A percentile compares a stretch with the other conserved stretches of the same genome.
Evolutionary conservation across 73 alveolate genomes (phyloP).

Genomic region (Stentor coeruleus): DNA sequence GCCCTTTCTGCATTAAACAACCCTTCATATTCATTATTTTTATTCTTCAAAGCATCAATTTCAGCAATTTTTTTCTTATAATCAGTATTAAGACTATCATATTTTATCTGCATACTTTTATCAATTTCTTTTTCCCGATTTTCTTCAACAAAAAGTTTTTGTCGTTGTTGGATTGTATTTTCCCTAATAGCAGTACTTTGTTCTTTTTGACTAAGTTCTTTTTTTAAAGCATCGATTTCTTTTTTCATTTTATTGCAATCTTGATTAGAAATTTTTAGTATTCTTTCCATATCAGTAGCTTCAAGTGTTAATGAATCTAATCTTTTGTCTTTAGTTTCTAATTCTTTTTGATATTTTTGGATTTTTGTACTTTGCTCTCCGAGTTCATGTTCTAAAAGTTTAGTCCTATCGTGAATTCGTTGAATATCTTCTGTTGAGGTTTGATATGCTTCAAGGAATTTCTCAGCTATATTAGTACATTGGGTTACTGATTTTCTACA

Average conservation of each 20-base stretch:
- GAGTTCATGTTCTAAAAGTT: background rate
- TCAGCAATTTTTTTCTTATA: background rate
- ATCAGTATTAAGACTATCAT: background rate
- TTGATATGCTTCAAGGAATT: background rate
- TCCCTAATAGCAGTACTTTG: background rate
- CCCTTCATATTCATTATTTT: background rate
- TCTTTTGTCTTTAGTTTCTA: background rate
- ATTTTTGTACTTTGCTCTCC: background rate
- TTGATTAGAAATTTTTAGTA: no score
- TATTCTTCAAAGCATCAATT: background rate
- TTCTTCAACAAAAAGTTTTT: background rate
- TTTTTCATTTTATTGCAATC: background rate
- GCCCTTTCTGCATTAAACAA: background rate
- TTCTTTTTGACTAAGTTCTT: background rate
- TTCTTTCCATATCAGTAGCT: slow-evolving; percentile 1
- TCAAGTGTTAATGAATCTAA: background rate
- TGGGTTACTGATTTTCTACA: background rate
- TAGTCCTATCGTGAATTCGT: background rate
- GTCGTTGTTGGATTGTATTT: background rate
- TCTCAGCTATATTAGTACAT: background rate
- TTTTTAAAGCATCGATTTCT: background rate
- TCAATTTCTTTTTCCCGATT: background rate
- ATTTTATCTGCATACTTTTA: background rate
- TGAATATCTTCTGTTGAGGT: background rate
- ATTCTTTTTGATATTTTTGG: background rate